Percentiles rank a stretch among this genome's conserved stretches.
These are phyloP conservation scores for Phytopythium ostracodes DNA, from an alignment of 352 stramenopile genomes.

Conservation along the genomic window DNA sequence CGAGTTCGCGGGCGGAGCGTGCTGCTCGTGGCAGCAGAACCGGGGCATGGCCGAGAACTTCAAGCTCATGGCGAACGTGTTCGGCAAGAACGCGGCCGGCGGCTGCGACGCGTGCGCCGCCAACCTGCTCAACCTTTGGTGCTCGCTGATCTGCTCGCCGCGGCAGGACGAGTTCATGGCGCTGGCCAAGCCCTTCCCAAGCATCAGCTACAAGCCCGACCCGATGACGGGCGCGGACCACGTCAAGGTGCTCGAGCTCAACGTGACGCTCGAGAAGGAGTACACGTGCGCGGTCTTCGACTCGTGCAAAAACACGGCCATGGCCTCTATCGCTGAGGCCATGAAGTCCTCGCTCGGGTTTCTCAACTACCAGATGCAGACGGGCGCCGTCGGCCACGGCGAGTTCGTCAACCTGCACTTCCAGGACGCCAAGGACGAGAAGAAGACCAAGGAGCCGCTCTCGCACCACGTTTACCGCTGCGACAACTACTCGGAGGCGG, in stretches of 20 bases:
- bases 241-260: conserved; percentile 77
- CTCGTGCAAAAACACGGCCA: conserved; percentile 83
- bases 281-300: conserved; percentile 81
- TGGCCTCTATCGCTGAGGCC: conserved; percentile 59
- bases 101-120: conserved; percentile 78
- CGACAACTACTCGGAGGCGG: conserved; percentile 74
- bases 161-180: conserved; percentile 69
- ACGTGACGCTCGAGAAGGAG: conserved; percentile 66
- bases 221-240: conserved; percentile 68
- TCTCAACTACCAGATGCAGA: conserved; percentile 89
- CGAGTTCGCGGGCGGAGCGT: conserved; percentile 71
- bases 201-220: conserved; percentile 63
- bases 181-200: conserved; percentile 62
- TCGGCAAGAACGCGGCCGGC: conserved; percentile 59
- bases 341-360: conserved; percentile 86
- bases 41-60: conserved; percentile 86
- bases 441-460: conserved; percentile 24
- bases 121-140: conserved; percentile 88
- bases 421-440: conserved; percentile 26
- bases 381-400: conserved; percentile 81
- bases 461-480: conserved; percentile 60
- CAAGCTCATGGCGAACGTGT: conserved; percentile 64
- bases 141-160: conserved; percentile 78
- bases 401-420: conserved; percentile 84
- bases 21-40: conserved; percentile 91